Percentiles rank a stretch among this genome's conserved stretches.
Conservation (phyloP, 176 grass and related monocot genomes). For the Cenchrus americanus region DNA sequence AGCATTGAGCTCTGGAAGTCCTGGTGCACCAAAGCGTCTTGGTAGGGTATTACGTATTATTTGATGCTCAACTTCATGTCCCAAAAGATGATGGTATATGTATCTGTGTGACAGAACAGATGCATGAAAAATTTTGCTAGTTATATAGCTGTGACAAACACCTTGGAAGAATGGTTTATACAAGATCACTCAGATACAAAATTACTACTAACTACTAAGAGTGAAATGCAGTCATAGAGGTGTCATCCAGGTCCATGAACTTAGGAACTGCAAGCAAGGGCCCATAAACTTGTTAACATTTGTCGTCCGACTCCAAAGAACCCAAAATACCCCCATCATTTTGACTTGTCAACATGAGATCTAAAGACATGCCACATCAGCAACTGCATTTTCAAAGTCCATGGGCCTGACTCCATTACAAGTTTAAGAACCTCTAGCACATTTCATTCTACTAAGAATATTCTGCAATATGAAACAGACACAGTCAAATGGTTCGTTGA, state of each 20-base stretch:
- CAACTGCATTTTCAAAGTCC: background rate
- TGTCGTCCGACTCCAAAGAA: background rate
- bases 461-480: background rate
- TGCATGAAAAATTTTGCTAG: conserved; percentile 11
- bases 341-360: background rate
- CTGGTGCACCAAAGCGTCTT: conserved; percentile 93
- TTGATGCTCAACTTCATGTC: conserved; percentile 98
- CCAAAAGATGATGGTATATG: conserved; percentile 99
- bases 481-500: background rate
- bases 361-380: no score
- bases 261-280: background rate
- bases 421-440: background rate
- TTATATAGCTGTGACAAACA: background rate
- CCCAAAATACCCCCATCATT: background rate
- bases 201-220: background rate
- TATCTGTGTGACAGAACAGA: conserved; percentile 54
- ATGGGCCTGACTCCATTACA: background rate
- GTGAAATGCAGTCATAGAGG: background rate
- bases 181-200: conserved; percentile 25
- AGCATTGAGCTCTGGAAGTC: conserved; percentile 98
- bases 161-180: background rate
- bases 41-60: conserved; percentile 88
- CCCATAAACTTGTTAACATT: background rate
- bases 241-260: background rate
- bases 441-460: background rate